These are phyloP conservation scores for Stephania cephalantha DNA, from an alignment of 164 flowering plant species.

Conservation along the genomic window DNA sequence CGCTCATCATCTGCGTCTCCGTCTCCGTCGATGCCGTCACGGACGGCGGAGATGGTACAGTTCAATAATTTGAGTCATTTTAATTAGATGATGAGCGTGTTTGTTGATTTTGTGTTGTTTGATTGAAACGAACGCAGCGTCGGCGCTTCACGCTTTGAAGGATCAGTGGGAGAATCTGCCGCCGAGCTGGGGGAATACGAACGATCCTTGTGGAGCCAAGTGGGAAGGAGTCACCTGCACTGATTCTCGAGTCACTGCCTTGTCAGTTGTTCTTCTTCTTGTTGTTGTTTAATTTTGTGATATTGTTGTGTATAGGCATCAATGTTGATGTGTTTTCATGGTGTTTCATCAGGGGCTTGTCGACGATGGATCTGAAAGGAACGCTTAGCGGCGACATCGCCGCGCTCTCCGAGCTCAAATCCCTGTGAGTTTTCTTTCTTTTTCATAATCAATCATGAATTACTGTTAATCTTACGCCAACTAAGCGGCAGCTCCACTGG, in stretches of 20 bases:
- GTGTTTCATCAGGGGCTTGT: constrained; percentile 54
- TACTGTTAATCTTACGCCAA: too few relatives aligned
- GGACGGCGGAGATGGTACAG: background rate
- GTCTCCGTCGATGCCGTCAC: background rate
- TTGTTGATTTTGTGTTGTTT: too few relatives aligned
- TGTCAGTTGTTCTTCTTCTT: constrained; percentile 36
- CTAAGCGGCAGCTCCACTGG: too few relatives aligned
- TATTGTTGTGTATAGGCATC: background rate
- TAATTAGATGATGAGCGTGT: too few relatives aligned
- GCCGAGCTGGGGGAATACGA: constrained; percentile 64
- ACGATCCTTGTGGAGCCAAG: constrained; percentile 63
- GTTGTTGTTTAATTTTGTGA: background rate
- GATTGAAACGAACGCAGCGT: constrained; percentile 31
- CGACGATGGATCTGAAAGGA: constrained; percentile 71
- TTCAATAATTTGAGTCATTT: too few relatives aligned
- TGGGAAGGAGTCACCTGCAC: constrained; percentile 91
- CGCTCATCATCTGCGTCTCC: background rate
- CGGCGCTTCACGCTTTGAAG: constrained; percentile 47
- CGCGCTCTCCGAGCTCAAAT: constrained; percentile 55
- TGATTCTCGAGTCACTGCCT: constrained; percentile 52
- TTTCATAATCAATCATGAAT: background rate
- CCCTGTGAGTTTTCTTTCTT: constrained; percentile 49
- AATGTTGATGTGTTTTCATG: background rate
- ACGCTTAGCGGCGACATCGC: constrained; percentile 67
- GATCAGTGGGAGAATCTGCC: constrained; percentile 60